Conservation (phyloP, 306 rosid genomes). For the Quercus glauca region DNA sequence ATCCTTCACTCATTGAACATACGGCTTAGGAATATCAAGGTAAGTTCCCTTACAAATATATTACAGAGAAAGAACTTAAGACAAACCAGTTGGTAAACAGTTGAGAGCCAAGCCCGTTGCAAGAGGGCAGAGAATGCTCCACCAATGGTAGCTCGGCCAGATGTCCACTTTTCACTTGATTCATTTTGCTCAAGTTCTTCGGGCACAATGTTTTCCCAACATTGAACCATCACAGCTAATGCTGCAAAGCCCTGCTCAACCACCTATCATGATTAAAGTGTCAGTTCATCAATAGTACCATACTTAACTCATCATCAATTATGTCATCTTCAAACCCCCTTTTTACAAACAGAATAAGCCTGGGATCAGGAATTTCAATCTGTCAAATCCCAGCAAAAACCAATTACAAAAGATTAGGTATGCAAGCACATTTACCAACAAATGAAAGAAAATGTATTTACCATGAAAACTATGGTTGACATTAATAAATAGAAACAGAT, state of each 20-base stretch:
- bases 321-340: background rate
- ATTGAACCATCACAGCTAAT: slow-evolving; percentile 69
- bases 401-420: background rate
- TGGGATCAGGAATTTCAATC: background rate
- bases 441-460: background rate
- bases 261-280: slow-evolving; percentile 42
- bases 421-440: background rate
- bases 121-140: slow-evolving; percentile 70
- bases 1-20: background rate
- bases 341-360: background rate
- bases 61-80: slow-evolving; percentile 12
- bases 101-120: slow-evolving; percentile 81
- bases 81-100: slow-evolving; percentile 52
- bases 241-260: slow-evolving; percentile 75
- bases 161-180: slow-evolving; percentile 49
- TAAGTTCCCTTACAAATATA: slow-evolving; percentile 2
- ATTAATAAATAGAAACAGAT: background rate
- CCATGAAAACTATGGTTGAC: background rate
- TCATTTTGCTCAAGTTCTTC: slow-evolving; percentile 54
- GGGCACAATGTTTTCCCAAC: slow-evolving; percentile 63
- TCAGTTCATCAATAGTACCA: slow-evolving; percentile 8
- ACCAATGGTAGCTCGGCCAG: slow-evolving; percentile 45
- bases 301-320: slow-evolving; percentile 6
- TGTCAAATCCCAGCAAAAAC: slow-evolving; percentile 5
- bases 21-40: slow-evolving; percentile 19